Evolutionary conservation across 163 green algal species (phyloP).

Genomic region (Prototheca wickerhamii): DNA sequence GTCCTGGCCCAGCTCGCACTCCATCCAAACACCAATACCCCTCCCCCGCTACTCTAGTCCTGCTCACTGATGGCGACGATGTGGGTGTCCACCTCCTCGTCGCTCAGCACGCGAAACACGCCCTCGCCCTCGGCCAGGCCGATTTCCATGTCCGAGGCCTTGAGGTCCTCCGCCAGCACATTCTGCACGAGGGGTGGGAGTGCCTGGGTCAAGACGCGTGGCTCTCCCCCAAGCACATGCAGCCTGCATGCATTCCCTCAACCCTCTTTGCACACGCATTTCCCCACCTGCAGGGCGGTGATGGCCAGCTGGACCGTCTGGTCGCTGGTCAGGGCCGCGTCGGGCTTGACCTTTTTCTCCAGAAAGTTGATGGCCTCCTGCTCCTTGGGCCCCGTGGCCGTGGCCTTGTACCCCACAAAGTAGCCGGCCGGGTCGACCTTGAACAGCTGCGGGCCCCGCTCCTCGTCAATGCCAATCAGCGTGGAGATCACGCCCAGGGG

Average conservation of each 20-base stretch:
- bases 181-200: conserved; percentile 52
- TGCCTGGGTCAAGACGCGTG: neutral
- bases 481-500: conserved; percentile 88
- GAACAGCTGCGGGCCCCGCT: conserved; percentile 87
- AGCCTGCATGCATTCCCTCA: neutral
- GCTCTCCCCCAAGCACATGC: neutral
- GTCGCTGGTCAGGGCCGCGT: conserved; percentile 53
- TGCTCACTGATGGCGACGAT: neutral
- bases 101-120: neutral
- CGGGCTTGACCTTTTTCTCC: conserved; percentile 90
- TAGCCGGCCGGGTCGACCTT: conserved; percentile 97
- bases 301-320: conserved; percentile 86
- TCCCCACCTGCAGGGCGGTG: conserved; percentile 39
- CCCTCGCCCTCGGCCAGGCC: conserved; percentile 39
- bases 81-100: neutral
- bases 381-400: conserved; percentile 88
- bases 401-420: conserved; percentile 96
- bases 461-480: conserved; percentile 89
- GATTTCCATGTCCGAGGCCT: conserved; percentile 90
- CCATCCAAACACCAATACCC: no score
- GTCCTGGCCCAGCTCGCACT: no score
- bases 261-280: neutral
- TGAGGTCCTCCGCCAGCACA: conserved; percentile 95
- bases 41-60: neutral
- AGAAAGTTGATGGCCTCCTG: conserved; percentile 91